These are phyloP conservation scores for Fusarium nodosum DNA, from an alignment of 2,329 filamentous ascomycete genomes.

Conservation along the genomic window DNA sequence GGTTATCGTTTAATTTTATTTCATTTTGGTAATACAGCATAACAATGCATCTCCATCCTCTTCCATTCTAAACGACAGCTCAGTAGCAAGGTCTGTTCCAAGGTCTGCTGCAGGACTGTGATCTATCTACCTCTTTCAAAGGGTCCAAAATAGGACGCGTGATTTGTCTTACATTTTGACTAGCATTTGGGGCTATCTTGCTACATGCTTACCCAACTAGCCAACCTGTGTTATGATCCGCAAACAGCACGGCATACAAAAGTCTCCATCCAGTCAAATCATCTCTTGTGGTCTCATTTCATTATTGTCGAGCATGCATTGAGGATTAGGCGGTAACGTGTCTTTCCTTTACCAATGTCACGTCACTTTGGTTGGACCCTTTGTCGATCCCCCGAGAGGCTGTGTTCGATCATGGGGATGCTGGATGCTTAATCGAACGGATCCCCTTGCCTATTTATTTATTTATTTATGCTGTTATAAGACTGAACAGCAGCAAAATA, in stretches of 20 bases:
- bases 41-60: background rate
- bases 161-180: slow-evolving; percentile 3
- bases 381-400: slow-evolving; percentile 38
- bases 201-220: slow-evolving; percentile 1
- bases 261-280: slow-evolving; percentile 17
- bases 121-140: background rate
- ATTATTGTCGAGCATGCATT: background rate
- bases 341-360: slow-evolving; percentile 27
- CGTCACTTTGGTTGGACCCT: slow-evolving; percentile 31
- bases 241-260: background rate
- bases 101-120: background rate
- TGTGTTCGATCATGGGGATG: slow-evolving; percentile 31
- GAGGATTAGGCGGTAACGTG: slow-evolving; percentile 17
- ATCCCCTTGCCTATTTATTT: background rate
- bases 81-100: slow-evolving; percentile 15
- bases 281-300: slow-evolving; percentile 1
- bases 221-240: background rate
- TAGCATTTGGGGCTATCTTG: background rate
- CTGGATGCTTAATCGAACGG: slow-evolving; percentile 11
- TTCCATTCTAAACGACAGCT: slow-evolving; percentile 22
- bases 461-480: background rate
- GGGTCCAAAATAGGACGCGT: slow-evolving; percentile 22
- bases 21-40: background rate
- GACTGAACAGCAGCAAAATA: background rate
- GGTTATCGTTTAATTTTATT: slow-evolving; percentile 7